Base-by-base conservation (phyloP, 805 yeast species). In the Metschnikowia shivogae region DNA sequence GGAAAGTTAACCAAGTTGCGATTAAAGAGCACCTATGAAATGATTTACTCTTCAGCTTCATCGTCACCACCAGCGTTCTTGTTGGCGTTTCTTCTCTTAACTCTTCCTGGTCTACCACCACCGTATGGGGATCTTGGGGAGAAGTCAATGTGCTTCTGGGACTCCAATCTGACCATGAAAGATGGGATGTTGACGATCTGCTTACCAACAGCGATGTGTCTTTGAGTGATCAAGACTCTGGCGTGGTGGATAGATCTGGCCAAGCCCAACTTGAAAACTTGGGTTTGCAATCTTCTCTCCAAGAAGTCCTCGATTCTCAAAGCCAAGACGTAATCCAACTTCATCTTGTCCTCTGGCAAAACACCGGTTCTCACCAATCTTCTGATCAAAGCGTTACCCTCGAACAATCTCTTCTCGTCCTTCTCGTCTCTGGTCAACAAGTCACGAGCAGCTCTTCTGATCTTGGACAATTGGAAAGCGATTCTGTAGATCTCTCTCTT, bases 61-160 rank as follows among this genome's bases (percentile, higher is more conserved):
- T 73, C 78, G 35, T 44, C 49, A 74, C 80, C 77, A 65, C 70
- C 76, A 68, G 74, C 81, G 82, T 85, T 81, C 42, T 39, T 39
- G 36, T 45, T 45, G 69, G 75, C 81, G 83, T 86, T 82, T 77
- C 81, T 88, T 86, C 98, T 89, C 85, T 93, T 95, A 70, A 89
- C 96, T 84, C 99, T 93, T 76, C 99, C 99, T 64, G 99, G 95
- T 82, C 99, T 92, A 66, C 97, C 99, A 80, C 99, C 99, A 77
- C 99, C 99, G 90, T 88, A 92, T 76, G 99, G 99, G 62, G 99
- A 93, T 75, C 88, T 89, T 73, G 93, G 86, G 67, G 99, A 95
- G 68, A 92, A 93, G 84, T 93, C 98, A 78, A 93, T 89, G 89
- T 93, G 98, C 87, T 93, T 93, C 81, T 93, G 99, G 62, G 99